These are phyloP conservation scores for Thalia dealbata DNA, from an alignment of 176 grass and related monocot genomes.

Conservation along the genomic window DNA sequence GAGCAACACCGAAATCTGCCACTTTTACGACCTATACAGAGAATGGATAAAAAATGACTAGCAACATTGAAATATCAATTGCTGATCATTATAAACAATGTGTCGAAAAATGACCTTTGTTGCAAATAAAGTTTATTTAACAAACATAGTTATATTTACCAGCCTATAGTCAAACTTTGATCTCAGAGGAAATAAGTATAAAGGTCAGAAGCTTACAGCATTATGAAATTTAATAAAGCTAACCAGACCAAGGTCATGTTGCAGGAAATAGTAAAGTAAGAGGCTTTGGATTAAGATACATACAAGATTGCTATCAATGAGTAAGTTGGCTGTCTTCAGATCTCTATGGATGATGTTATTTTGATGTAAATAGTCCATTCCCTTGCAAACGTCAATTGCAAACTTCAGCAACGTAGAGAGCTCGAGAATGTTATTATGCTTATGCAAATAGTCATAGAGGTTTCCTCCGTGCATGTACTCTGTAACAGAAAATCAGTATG, in stretches of 20 bases:
- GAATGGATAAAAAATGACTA: conserved; percentile 3
- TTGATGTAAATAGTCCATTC: conserved; percentile 93
- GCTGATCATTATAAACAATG: no score
- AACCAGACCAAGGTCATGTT: background rate
- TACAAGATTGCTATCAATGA: conserved; percentile 91
- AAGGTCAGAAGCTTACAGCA: background rate
- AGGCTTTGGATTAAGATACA: conserved; percentile 17
- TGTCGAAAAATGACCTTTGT: no score
- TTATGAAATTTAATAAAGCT: background rate
- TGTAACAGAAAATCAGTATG: conserved; percentile 32
- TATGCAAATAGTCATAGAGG: conserved; percentile 87
- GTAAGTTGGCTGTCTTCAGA: conserved; percentile 93
- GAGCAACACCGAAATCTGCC: conserved; percentile 96
- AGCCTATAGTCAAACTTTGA: background rate
- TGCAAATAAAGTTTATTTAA: no score
- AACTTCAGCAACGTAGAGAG: conserved; percentile 71
- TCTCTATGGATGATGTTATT: conserved; percentile 93
- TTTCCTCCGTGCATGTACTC: conserved; percentile 99
- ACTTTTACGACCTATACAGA: conserved; percentile 79
- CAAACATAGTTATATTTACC: no score
- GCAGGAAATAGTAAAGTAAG: background rate
- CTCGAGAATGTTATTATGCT: conserved; percentile 57
- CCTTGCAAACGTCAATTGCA: conserved; percentile 76
- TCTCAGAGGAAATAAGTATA: no score
- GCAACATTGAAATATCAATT: no score